Percentiles rank a stretch among this genome's conserved stretches.
These are phyloP conservation scores for Wickerhamomyces sp. DNA, from an alignment of 1,139 yeast species.

Conservation along the genomic window DNA sequence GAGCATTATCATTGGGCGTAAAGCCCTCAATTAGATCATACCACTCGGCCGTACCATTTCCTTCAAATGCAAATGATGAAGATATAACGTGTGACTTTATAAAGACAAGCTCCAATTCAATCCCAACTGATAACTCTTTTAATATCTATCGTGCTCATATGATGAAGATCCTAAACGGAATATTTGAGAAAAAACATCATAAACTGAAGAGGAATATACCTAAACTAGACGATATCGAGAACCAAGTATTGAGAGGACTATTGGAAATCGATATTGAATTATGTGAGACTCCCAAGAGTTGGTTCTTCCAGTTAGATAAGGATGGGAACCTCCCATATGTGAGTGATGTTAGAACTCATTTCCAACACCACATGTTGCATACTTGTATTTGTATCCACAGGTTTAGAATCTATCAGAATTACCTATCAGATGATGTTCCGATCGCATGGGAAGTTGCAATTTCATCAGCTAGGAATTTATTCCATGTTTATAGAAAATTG, in stretches of 20 bases:
- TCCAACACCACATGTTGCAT: slow-evolving; percentile 27
- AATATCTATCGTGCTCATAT: slow-evolving; percentile 24
- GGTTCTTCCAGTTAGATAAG: slow-evolving; percentile 24
- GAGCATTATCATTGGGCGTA: slow-evolving; percentile 26
- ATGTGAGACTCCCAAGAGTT: slow-evolving; percentile 20
- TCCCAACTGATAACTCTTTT: slow-evolving; percentile 26
- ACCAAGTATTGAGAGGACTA: slow-evolving; percentile 19
- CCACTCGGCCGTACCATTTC: slow-evolving; percentile 26
- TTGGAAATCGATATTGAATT: slow-evolving; percentile 24
- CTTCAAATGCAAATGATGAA: slow-evolving; percentile 26
- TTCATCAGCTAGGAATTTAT: slow-evolving; percentile 22
- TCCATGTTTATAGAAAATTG: slow-evolving; percentile 22
- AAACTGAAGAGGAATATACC: slow-evolving; percentile 7
- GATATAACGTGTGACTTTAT: slow-evolving; percentile 22
- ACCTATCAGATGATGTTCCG: slow-evolving; percentile 23
- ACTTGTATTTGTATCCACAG: slow-evolving; percentile 28
- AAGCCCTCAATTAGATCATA: slow-evolving; percentile 25
- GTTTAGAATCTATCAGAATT: slow-evolving; percentile 26
- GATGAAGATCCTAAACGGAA: slow-evolving; percentile 25
- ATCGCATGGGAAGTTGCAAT: slow-evolving; percentile 26
- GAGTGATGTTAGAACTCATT: slow-evolving; percentile 20
- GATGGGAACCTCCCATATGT: slow-evolving; percentile 21
- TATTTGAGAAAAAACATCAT: slow-evolving; percentile 20
- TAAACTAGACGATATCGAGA: slow-evolving; percentile 12
- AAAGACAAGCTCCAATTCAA: slow-evolving; percentile 14